phyloP scores from a whole-genome alignment of 2,329 filamentous ascomycete genomes.

The Orbilia blumenaviensis region DNA sequence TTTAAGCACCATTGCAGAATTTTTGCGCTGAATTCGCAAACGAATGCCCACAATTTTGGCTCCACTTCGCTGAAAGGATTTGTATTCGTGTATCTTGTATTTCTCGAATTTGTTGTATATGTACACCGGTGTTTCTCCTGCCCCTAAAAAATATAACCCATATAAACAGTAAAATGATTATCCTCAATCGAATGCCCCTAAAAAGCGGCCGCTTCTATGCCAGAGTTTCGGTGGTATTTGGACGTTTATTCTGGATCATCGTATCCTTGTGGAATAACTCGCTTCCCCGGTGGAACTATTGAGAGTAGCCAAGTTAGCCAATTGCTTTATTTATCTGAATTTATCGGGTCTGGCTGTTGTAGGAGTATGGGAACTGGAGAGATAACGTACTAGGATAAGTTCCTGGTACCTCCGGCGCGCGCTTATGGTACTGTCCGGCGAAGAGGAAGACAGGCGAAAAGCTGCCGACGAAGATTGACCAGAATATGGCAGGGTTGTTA shows the following conservation, averaged over 20 bases:
- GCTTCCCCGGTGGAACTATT: constrained; percentile 40
- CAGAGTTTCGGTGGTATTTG: not conserved
- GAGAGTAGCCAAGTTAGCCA: not conserved
- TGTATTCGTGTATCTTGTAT: not conserved
- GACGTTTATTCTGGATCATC: constrained; percentile 35
- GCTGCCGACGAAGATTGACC: constrained; percentile 77
- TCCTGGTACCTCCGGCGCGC: constrained; percentile 77
- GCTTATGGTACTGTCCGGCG: constrained; percentile 76
- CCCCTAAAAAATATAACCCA: not conserved
- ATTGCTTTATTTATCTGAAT: not conserved
- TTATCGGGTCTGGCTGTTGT: not conserved
- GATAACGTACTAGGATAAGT: constrained; percentile 87
- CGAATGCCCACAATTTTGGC: too few relatives aligned
- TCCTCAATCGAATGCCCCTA: not conserved
- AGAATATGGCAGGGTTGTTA: constrained; percentile 92
- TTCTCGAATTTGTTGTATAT: not conserved
- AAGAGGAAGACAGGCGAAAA: constrained; percentile 76
- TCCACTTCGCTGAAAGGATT: not conserved
- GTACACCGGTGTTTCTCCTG: not conserved
- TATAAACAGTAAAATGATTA: not conserved
- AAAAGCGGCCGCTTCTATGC: not conserved
- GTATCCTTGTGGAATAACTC: constrained; percentile 51
- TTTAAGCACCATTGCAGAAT: too few relatives aligned
- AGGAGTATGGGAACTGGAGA: not conserved
- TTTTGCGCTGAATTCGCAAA: too few relatives aligned